Evolutionary conservation across 2,329 filamentous ascomycete genomes (phyloP), one percentile per base, ranked within the genome.

Genomic region (Clarireedia homoeocarpa): DNA sequence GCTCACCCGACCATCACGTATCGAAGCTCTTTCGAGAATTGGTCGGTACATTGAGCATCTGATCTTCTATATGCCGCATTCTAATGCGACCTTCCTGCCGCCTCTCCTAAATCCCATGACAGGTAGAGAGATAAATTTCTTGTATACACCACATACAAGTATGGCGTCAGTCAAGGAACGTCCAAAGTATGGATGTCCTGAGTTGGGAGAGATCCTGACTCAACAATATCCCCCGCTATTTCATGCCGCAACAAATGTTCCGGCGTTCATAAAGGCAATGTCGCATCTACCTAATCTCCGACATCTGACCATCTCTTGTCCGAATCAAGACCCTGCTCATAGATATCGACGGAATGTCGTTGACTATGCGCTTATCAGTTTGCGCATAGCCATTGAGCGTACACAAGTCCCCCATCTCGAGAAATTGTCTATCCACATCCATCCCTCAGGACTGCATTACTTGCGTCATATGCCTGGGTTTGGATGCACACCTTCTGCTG

Each of bases 221-320:
- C 84, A 89, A 68, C 90, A 95, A 72, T 95, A 95, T 66, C 89
- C 89, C 52, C 89, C 91, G 5, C 74, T 95, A 2, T 95, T 95
- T 73, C 91, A 96, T 67, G 88, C 90, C 6, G 88, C 91, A 6
- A 92, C 89, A 59, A 94, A 96, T 67, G 86, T 95, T 6, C 82
- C 88, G 5, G 88, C 88, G 40, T 95, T 96, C 73, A 84, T 92
- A 64, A 79, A 83, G 61, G 88, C 88, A 49, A 77, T 95, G 67
- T 80, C 79, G 38, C 75, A 84, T 60, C 71, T 95, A 65, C 74
- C 81, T 57, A 86, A 85, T 64, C 75, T 96, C 65, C 77, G 81
- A 47, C 88, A 92, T 69, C 76, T 96, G 58, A 86, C 81, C 49
- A 80, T 95, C 67, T 84, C 82, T 59, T 94, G 89, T 63, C 88